Percentiles rank a stretch among this genome's conserved stretches.
Evolutionary conservation across 225 moss, liverwort and hornwort genomes (phyloP).

Genomic region (Pseudoscleropodium purum): DNA sequence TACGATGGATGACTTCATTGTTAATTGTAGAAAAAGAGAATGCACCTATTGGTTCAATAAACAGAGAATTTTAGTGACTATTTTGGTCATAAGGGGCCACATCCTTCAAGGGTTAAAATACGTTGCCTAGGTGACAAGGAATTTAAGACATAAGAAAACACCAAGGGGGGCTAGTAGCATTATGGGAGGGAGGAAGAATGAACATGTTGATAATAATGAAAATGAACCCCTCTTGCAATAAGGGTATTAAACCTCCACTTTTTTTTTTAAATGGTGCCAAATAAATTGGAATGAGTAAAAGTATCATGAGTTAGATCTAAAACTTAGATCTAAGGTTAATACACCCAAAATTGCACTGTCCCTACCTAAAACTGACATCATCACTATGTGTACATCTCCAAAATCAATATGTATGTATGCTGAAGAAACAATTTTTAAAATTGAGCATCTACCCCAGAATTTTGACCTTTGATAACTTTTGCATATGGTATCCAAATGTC

Average conservation of each 20-base stretch:
- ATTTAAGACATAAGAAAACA: not conserved
- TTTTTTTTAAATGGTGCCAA: not conserved
- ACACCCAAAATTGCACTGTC: not conserved
- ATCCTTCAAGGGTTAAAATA: too few species aligned
- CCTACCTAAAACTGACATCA: too few species aligned
- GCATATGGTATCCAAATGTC: not conserved
- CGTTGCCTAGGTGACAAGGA: not conserved
- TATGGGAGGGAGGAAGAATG: not conserved
- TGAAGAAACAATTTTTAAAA: not conserved
- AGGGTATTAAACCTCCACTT: accelerated
- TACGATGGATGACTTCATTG: too few species aligned
- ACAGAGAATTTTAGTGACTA: too few species aligned
- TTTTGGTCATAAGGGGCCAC: too few species aligned
- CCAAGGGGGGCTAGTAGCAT: not conserved
- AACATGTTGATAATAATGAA: not conserved
- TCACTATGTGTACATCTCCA: accelerated
- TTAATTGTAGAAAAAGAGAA: too few species aligned
- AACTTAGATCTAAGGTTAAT: not conserved
- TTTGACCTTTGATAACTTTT: not conserved
- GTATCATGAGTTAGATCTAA: not conserved
- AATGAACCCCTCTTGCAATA: not conserved
- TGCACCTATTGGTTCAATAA: too few species aligned
- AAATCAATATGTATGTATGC: not conserved
- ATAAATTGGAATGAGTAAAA: not conserved
- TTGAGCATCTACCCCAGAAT: too few species aligned